phyloP scores from a whole-genome alignment of 345 rosid genomes.

The Fremontodendron californicum region DNA sequence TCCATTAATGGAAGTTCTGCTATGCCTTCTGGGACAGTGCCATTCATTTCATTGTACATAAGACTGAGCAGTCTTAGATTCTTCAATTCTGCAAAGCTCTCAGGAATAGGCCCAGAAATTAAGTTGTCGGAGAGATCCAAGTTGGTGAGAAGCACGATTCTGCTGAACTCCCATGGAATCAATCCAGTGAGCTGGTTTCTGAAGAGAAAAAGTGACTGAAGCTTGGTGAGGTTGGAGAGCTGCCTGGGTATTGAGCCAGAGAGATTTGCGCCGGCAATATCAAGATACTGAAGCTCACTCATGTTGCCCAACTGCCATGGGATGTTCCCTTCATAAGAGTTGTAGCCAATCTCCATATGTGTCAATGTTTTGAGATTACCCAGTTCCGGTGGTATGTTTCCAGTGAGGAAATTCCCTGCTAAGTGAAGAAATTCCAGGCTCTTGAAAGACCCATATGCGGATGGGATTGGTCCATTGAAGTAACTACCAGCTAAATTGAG shows the following conservation, averaged over 20 bases:
- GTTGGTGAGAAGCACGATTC: constrained; percentile 46
- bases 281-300: constrained; percentile 77
- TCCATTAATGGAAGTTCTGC: constrained; percentile 79
- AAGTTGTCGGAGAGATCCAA: constrained; percentile 85
- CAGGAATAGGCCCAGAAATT: constrained; percentile 72
- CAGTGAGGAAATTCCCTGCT: constrained; percentile 72
- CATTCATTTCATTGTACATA: constrained; percentile 83
- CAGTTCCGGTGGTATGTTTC: constrained; percentile 61
- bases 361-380: constrained; percentile 60
- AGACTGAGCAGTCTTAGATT: constrained; percentile 72
- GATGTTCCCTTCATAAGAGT: constrained; percentile 64
- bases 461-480: constrained; percentile 77
- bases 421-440: constrained; percentile 74
- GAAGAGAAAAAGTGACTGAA: constrained; percentile 77
- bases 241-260: constrained; percentile 67
- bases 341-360: constrained; percentile 97
- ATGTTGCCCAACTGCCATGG: constrained; percentile 78
- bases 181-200: constrained; percentile 60
- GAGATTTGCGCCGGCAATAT: constrained; percentile 81
- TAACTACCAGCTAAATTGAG: constrained; percentile 91
- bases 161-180: constrained; percentile 69
- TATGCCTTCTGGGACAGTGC: constrained; percentile 65
- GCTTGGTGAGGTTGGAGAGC: constrained; percentile 76
- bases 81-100: constrained; percentile 66
- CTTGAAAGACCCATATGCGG: constrained; percentile 63